phyloP scores from a whole-genome alignment of 2,329 filamentous ascomycete species.

The Aspergillus glaucus region DNA sequence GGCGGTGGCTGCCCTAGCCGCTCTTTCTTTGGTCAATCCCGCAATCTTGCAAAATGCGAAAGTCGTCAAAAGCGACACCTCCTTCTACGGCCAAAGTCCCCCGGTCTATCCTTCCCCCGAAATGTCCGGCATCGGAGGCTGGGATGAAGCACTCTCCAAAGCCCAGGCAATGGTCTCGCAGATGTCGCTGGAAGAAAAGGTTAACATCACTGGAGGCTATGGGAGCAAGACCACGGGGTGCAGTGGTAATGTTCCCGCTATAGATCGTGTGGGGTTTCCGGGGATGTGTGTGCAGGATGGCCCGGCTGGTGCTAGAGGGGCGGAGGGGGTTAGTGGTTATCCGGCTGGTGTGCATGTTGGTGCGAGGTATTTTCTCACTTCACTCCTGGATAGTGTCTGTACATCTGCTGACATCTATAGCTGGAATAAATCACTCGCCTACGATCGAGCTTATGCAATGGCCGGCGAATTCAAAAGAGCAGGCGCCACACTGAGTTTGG shows the following conservation, averaged over 20 bases:
- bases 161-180: neutral
- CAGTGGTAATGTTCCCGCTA: neutral
- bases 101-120: neutral
- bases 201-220: neutral
- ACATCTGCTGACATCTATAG: neutral
- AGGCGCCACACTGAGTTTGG: slow-evolving; percentile 35
- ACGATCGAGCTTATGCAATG: slow-evolving; percentile 48
- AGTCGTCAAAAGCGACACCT: neutral
- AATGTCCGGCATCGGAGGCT: neutral
- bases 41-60: neutral
- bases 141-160: neutral
- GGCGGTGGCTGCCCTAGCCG: slow-evolving; percentile 9
- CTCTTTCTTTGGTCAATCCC: neutral
- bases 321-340: slow-evolving; percentile 39
- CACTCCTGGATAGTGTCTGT: neutral
- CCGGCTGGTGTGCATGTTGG: slow-evolving; percentile 39
- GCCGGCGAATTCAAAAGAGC: slow-evolving; percentile 42
- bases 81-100: neutral
- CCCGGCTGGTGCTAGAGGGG: slow-evolving; percentile 34
- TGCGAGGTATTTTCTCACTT: slow-evolving; percentile 17
- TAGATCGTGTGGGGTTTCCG: neutral
- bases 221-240: neutral
- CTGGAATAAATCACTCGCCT: slow-evolving; percentile 52
- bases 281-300: slow-evolving; percentile 26
- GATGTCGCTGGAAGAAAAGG: neutral